phyloP scores from a whole-genome alignment of 2,329 filamentous ascomycete species.

The Conoideocrella luteorostrata region DNA sequence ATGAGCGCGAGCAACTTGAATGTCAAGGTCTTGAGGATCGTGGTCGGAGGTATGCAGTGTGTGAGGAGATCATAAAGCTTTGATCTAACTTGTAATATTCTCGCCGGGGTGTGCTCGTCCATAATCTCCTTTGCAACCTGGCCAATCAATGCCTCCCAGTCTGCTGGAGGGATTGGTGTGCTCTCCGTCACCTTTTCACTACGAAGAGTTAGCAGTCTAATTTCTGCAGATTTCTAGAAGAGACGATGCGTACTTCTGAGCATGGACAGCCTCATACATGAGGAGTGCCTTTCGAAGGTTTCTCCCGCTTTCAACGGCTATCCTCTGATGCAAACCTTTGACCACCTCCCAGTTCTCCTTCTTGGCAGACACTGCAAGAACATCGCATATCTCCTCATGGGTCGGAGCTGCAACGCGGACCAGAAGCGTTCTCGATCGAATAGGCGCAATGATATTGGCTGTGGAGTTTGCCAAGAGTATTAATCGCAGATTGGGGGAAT shows the following conservation, averaged over 20 bases:
- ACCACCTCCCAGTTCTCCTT: slow-evolving; percentile 79
- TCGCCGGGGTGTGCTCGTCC: slow-evolving; percentile 82
- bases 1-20: slow-evolving; percentile 86
- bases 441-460: slow-evolving; percentile 98
- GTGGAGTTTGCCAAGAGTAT: slow-evolving; percentile 94
- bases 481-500: slow-evolving; percentile 86
- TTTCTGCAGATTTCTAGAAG: not conserved
- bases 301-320: slow-evolving; percentile 83
- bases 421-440: slow-evolving; percentile 82
- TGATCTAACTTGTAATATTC: slow-evolving; percentile 79
- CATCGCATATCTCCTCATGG: slow-evolving; percentile 75
- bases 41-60: slow-evolving; percentile 93
- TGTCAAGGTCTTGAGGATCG: slow-evolving; percentile 87
- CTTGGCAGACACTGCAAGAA: slow-evolving; percentile 63
- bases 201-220: too few relatives aligned
- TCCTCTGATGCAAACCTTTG: slow-evolving; percentile 69
- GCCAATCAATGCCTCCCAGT: slow-evolving; percentile 90
- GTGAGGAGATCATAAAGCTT: slow-evolving; percentile 97
- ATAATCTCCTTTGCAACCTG: slow-evolving; percentile 92
- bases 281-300: slow-evolving; percentile 85
- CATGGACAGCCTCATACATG: slow-evolving; percentile 96
- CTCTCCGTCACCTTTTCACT: slow-evolving; percentile 86
- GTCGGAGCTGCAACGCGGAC: slow-evolving; percentile 88
- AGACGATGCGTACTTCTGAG: slow-evolving; percentile 69
- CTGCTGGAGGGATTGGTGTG: slow-evolving; percentile 86